Percentiles rank a stretch among this genome's conserved stretches.
Evolutionary conservation across 768 basidiomycete genomes (phyloP).

Genomic region (Pleurotus ostreatus): DNA sequence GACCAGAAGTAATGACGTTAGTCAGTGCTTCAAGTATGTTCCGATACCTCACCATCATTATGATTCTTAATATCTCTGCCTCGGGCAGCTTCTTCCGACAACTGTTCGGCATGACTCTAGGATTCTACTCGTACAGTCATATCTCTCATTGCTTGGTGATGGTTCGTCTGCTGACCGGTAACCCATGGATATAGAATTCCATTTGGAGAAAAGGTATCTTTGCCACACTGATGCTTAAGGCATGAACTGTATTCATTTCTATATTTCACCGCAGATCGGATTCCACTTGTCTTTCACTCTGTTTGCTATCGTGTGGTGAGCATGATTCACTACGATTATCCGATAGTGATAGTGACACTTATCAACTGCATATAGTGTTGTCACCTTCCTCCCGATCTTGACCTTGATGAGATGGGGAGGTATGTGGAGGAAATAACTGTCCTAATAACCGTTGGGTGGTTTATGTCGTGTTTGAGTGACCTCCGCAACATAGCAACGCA

Average conservation of each 20-base stretch:
- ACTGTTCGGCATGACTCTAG: slow-evolving; percentile 31
- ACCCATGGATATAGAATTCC: slow-evolving; percentile 23
- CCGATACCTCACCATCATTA: background rate
- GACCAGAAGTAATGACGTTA: slow-evolving; percentile 31
- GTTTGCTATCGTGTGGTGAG: slow-evolving; percentile 30
- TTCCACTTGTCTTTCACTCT: slow-evolving; percentile 34
- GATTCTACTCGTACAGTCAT: slow-evolving; percentile 32
- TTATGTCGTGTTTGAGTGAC: background rate
- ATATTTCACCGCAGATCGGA: slow-evolving; percentile 23
- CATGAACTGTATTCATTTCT: background rate
- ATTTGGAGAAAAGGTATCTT: slow-evolving; percentile 28
- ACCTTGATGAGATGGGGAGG: slow-evolving; percentile 29
- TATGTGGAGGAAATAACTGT: slow-evolving; percentile 23
- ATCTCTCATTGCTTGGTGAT: background rate
- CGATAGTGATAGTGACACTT: background rate
- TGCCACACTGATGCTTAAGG: background rate
- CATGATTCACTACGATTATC: background rate
- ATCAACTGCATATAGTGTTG: slow-evolving; percentile 16
- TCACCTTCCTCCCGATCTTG: slow-evolving; percentile 30
- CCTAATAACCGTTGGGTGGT: slow-evolving; percentile 15
- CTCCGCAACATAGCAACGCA: background rate
- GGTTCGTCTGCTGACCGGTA: background rate
- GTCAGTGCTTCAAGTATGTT: slow-evolving; percentile 33
- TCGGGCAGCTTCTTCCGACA: slow-evolving; percentile 29
- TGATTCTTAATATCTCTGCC: background rate